Evolutionary conservation across 2,329 filamentous ascomycete genomes (phyloP).

Genomic region (Sporothrix brunneoviolacea): DNA sequence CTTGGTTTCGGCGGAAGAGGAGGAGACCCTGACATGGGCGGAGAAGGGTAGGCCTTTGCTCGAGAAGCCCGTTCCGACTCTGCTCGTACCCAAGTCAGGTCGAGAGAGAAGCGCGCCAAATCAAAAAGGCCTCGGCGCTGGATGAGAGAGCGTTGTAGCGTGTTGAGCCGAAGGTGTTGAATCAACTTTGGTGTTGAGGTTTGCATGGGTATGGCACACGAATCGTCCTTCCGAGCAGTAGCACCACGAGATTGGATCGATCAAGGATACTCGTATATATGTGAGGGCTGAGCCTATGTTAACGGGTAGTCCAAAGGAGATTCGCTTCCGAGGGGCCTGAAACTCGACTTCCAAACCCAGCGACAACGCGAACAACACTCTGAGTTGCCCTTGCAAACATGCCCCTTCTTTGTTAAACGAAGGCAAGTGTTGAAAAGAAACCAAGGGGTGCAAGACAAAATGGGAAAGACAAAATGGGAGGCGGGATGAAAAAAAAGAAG

Average conservation of each 20-base stretch:
- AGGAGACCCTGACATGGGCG: conserved; percentile 68
- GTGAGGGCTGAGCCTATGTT: too few relatives aligned
- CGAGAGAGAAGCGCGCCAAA: conserved; percentile 48
- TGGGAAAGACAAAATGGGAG: neutral
- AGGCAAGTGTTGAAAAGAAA: neutral
- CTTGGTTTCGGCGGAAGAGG: conserved; percentile 52
- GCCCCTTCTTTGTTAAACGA: neutral
- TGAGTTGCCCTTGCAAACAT: conserved; percentile 3
- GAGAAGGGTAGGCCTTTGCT: conserved; percentile 60
- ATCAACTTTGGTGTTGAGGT: conserved; percentile 29
- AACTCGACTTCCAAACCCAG: neutral
- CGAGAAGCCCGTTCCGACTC: conserved; percentile 46
- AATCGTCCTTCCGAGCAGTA: neutral
- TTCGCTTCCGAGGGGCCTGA: neutral
- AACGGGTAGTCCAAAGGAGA: too few relatives aligned
- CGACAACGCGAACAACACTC: neutral
- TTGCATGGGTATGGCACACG: conserved; percentile 45
- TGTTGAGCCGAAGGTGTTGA: conserved; percentile 32
- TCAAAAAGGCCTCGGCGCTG: conserved; percentile 52
- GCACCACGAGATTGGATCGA: neutral
- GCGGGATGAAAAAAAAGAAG: neutral
- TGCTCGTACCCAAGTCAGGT: conserved; percentile 50
- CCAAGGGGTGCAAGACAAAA: neutral
- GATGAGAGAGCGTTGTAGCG: conserved; percentile 44
- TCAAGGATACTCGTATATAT: neutral